These are phyloP conservation scores for Fonsecaea pedrosoi DNA, from an alignment of 2,329 filamentous ascomycete genomes.

Conservation along the genomic window DNA sequence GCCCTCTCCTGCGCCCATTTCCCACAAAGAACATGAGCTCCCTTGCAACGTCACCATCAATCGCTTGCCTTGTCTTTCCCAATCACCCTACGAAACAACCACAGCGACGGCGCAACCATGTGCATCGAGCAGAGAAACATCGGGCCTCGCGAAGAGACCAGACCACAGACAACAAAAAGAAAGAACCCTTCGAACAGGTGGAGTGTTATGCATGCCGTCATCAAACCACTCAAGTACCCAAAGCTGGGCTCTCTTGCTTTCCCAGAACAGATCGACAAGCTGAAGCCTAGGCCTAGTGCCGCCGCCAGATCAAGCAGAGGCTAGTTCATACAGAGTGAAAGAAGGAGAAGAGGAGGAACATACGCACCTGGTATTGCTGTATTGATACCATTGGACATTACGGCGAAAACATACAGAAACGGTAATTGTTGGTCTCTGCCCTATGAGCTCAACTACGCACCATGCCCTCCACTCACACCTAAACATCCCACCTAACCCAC, in stretches of 20 bases:
- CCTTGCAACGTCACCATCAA: background rate
- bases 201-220: conserved; percentile 20
- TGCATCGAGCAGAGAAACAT: background rate
- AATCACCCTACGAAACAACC: background rate
- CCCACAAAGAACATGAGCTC: conserved; percentile 12
- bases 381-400: conserved; percentile 3
- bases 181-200: conserved; percentile 1
- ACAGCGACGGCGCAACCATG: conserved; percentile 3
- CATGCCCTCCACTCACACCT: background rate
- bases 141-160: background rate
- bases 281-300: conserved; percentile 7
- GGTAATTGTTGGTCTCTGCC: conserved; percentile 12
- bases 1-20: background rate
- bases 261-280: conserved; percentile 5
- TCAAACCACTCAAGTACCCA: conserved; percentile 1
- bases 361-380: background rate
- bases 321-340: background rate
- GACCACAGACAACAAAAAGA: background rate
- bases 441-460: background rate
- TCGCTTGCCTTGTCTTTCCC: background rate
- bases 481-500: conserved; percentile 3
- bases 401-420: conserved; percentile 7
- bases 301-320: background rate
- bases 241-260: background rate
- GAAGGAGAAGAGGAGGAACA: background rate